A percentile compares a stretch with the other conserved stretches of the same genome.
phyloP scores from a whole-genome alignment of 1,139 yeast species.

The Blastobotrys arbuscula region DNA sequence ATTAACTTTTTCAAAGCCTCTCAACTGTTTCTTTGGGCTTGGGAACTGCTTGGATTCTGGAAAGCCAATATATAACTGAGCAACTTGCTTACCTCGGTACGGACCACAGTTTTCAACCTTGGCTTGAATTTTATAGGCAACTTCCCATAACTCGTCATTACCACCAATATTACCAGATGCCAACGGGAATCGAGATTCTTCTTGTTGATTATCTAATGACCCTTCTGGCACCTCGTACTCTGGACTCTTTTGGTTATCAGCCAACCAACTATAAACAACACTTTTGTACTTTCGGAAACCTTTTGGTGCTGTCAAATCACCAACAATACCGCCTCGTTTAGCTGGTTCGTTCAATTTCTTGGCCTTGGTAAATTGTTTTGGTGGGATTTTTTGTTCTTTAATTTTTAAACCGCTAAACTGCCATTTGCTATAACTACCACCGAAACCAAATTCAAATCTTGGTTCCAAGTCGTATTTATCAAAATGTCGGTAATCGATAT shows the following conservation, averaged over 20 bases:
- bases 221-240: slow-evolving; percentile 52
- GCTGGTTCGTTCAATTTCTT: slow-evolving; percentile 22
- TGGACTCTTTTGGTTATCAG: slow-evolving; percentile 17
- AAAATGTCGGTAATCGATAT: slow-evolving; percentile 48
- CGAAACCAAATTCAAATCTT: slow-evolving; percentile 57
- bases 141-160: slow-evolving; percentile 41
- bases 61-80: slow-evolving; percentile 53
- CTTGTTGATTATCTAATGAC: slow-evolving; percentile 39
- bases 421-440: slow-evolving; percentile 46
- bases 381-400: slow-evolving; percentile 41
- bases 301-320: slow-evolving; percentile 46
- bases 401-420: not conserved
- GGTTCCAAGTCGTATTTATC: slow-evolving; percentile 54
- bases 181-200: slow-evolving; percentile 32
- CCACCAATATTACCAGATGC: slow-evolving; percentile 62
- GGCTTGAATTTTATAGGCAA: slow-evolving; percentile 46
- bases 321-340: slow-evolving; percentile 45
- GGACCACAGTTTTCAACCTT: slow-evolving; percentile 48
- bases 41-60: slow-evolving; percentile 39
- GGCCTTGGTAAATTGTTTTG: slow-evolving; percentile 44
- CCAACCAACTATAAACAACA: slow-evolving; percentile 29
- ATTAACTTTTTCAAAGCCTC: slow-evolving; percentile 57
- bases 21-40: slow-evolving; percentile 47
- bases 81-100: slow-evolving; percentile 48
- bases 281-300: slow-evolving; percentile 18